Base-by-base conservation (phyloP, 768 basidiomycete genomes). In the Boletales sp. region DNA sequence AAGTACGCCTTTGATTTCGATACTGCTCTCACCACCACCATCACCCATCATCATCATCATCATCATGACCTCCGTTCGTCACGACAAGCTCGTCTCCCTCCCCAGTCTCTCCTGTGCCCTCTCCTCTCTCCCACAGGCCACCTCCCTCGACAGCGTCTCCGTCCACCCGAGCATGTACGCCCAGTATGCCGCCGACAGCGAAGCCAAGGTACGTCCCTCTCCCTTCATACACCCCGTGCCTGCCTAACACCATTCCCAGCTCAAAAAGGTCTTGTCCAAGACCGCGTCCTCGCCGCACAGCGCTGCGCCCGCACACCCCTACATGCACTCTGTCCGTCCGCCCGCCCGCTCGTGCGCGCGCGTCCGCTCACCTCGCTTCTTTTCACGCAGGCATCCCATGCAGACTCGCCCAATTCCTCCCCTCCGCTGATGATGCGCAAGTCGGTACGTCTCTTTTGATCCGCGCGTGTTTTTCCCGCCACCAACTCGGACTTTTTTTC, bases 121-220 rank as follows among this genome's bases (percentile, higher is more conserved):
- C 46, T 80, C 84, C 45, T 73, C 81, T 1, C 75, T 90, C 35
- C 86, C 87, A 0, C 79, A 84, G 57, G 87, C 87, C 9, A 87
- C 81, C 59, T 85, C 78, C 68, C 74, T 90, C 45, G 77, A 80
- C 57, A 75, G 74, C 58, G 76, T 90, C 28, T 71, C 80, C 1
- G 71, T 90, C 1, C 87, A 90, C 67, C 81, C 80, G 1, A 78
- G 73, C 60, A 82, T 86, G 83, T 85, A 84, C 61, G 80, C 82
- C 2, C 78, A 80, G 50, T 78, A 80, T 33, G 80, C 81, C 32
- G 80, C 82, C 5, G 81, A 87, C 66, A 87, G 87, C 58, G 82
- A 89, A 68, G 86, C 84, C 36, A 87, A 89, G 79, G 87, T 87
- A 37, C 49, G 70, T 25, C 14, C 33, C 32, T 33, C 9, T 33